These are phyloP conservation scores for Knoxdaviesia proteae DNA, from an alignment of 2,329 filamentous ascomycete genomes.

Conservation along the genomic window DNA sequence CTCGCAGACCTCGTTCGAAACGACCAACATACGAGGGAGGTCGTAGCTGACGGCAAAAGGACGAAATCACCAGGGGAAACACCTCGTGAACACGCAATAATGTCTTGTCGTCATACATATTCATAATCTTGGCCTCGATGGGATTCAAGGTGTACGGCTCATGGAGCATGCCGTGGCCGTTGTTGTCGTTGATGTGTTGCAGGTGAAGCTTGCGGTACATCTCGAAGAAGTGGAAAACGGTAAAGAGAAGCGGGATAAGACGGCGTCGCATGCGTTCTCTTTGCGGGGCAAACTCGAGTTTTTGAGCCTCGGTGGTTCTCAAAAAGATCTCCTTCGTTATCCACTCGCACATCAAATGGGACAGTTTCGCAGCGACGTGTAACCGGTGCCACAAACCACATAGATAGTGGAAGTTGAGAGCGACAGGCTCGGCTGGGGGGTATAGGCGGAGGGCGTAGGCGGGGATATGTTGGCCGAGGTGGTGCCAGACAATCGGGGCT, in stretches of 20 bases:
- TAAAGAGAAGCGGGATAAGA: conserved; percentile 41
- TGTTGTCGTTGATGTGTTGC: conserved; percentile 30
- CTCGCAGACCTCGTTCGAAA: conserved; percentile 39
- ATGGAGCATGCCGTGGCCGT: conserved; percentile 26
- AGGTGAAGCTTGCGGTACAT: conserved; percentile 38
- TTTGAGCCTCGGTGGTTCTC: conserved; percentile 31
- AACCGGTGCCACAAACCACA: conserved; percentile 46
- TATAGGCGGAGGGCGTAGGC: conserved; percentile 39
- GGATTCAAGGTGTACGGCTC: conserved; percentile 40
- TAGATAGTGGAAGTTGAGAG: conserved; percentile 36
- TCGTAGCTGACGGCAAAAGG: conserved; percentile 39
- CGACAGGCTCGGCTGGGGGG: conserved; percentile 23
- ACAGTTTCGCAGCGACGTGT: conserved; percentile 41
- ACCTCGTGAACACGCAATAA: conserved; percentile 41
- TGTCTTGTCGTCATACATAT: conserved; percentile 42
- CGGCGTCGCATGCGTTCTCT: conserved; percentile 42
- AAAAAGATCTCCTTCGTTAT: conserved; percentile 45
- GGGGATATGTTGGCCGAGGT: conserved; percentile 37
- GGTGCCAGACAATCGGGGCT: conserved; percentile 37
- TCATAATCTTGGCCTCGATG: conserved; percentile 40
- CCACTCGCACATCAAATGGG: conserved; percentile 40
- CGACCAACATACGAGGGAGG: conserved; percentile 44
- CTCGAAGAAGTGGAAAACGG: conserved; percentile 48
- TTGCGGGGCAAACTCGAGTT: conserved; percentile 36
- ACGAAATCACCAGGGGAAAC: conserved; percentile 42